phyloP scores from a whole-genome alignment of 1,139 yeast genomes.

The Ogataea hybrid region DNA sequence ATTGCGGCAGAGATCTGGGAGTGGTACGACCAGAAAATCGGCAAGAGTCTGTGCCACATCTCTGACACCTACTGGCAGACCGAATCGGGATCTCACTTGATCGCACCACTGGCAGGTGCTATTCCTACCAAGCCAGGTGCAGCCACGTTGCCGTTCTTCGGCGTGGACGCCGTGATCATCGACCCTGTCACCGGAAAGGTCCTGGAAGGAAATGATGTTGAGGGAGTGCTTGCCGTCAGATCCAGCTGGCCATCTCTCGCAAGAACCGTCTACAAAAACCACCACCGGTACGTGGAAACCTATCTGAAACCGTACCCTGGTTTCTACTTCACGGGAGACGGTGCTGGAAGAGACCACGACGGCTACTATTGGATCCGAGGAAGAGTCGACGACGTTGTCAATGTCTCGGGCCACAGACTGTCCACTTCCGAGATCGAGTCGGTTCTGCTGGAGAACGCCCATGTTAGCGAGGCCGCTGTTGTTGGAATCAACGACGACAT shows the following conservation, averaged over 20 bases:
- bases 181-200: constrained; percentile 91
- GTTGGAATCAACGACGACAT: constrained; percentile 93
- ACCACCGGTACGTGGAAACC: constrained; percentile 86
- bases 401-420: constrained; percentile 95
- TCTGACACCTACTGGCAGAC: constrained; percentile 99
- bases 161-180: constrained; percentile 84
- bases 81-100: constrained; percentile 94
- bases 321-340: constrained; percentile 96
- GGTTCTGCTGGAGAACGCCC: constrained; percentile 74
- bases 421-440: constrained; percentile 98
- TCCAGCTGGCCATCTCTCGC: constrained; percentile 98
- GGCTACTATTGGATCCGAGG: constrained; percentile 99
- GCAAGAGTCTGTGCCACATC: constrained; percentile 81
- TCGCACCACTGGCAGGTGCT: constrained; percentile 94
- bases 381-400: constrained; percentile 97
- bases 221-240: constrained; percentile 91
- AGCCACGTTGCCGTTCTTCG: constrained; percentile 95
- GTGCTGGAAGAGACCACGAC: constrained; percentile 96
- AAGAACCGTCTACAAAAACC: constrained; percentile 92
- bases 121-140: constrained; percentile 97
- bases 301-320: constrained; percentile 96
- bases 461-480: constrained; percentile 91
- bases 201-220: constrained; percentile 84
- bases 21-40: constrained; percentile 94
- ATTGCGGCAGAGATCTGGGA: constrained; percentile 98